Base-by-base conservation (phyloP, 2,329 filamentous ascomycete species). In the Aureobasidium leucospermi region DNA sequence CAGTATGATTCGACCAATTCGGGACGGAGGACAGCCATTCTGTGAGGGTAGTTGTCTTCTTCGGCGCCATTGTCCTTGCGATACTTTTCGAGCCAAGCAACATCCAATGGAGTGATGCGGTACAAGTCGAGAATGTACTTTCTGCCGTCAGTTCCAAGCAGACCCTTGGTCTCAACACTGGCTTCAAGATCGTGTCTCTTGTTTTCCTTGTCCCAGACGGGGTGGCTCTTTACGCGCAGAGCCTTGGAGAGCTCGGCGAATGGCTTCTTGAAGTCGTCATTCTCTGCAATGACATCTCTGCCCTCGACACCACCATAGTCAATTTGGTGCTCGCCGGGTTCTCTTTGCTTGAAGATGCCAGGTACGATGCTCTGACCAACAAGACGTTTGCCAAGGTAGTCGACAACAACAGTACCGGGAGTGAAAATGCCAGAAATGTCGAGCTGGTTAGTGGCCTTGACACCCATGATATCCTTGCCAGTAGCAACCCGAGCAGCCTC, bases 41-140 rank as follows among this genome's bases (percentile, higher is more conserved):
- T 86, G 74, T 99, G 94, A 47, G 94, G 94, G 70, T 99, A 99
- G 63, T 80, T 78, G 58, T 75, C 73, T 15, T 77, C 79, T 53
- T 81, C 79, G n/a, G 63, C 63, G 13, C 36, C 46, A 43, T 48
- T 58, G 59, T 75, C 73, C 61, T 70, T 72, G 68, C 82, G 81
- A 65, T 84, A 80, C 71, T 93, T 86, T 65, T 99, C 93, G 66
- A 96, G 81, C 92, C 95, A 99, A 23, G 81, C 75, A 59, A 96
- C 85, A 73, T 99, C 94, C 60, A 97, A 77, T 6, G 94, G 94
- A 3, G 94, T 96, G 64, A 97, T 87, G 60, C 94, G 86, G 78
- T 99, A 99, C 57, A 99, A 78, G 69, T 99, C 94, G 53, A 99
- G 83, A n/a, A 96, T 90, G 70, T 99, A 99, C 73, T 96, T 96